Conservation (phyloP, 306 rosid genomes). For the Cicer chorassanicum region DNA sequence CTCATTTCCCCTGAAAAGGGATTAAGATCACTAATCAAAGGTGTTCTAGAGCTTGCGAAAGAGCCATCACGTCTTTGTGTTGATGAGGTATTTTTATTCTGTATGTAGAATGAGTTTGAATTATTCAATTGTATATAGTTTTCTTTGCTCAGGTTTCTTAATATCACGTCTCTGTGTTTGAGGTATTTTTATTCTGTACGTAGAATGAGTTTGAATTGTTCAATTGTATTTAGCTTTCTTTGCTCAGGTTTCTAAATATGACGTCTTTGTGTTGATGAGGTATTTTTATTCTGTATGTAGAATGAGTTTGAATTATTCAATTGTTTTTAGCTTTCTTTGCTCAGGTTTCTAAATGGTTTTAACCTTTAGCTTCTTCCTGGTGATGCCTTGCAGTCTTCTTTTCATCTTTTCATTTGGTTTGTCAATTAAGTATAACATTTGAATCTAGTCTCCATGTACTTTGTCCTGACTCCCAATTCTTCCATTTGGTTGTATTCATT, state of each 20-base stretch:
- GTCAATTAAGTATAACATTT: constrained; percentile 1
- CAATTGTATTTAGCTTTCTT: constrained; percentile 25
- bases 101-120: constrained; percentile 34
- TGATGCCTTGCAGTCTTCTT: constrained; percentile 1
- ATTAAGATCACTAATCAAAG: constrained; percentile 91
- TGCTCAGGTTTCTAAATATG: not conserved
- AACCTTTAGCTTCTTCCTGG: not conserved
- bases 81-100: constrained; percentile 75
- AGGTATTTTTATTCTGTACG: constrained; percentile 62
- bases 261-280: constrained; percentile 98
- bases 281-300: constrained; percentile 46
- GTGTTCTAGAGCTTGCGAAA: constrained; percentile 96
- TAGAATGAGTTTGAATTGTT: constrained; percentile 33
- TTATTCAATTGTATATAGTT: constrained; percentile 25
- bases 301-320: constrained; percentile 34
- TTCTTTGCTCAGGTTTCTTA: not conserved
- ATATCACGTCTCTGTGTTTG: constrained; percentile 83
- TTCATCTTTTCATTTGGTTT: constrained; percentile 4
- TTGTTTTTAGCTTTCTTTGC: constrained; percentile 27
- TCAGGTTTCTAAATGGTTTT: constrained; percentile 7
- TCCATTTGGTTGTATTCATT: constrained; percentile 15
- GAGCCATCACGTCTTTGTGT: constrained; percentile 98
- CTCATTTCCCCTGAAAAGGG: constrained; percentile 99
- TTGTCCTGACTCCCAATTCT: not conserved
- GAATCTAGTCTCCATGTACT: constrained; percentile 23